Conservation (phyloP, 495 filamentous ascomycete species). For the Talaromyces borbonicus region DNA sequence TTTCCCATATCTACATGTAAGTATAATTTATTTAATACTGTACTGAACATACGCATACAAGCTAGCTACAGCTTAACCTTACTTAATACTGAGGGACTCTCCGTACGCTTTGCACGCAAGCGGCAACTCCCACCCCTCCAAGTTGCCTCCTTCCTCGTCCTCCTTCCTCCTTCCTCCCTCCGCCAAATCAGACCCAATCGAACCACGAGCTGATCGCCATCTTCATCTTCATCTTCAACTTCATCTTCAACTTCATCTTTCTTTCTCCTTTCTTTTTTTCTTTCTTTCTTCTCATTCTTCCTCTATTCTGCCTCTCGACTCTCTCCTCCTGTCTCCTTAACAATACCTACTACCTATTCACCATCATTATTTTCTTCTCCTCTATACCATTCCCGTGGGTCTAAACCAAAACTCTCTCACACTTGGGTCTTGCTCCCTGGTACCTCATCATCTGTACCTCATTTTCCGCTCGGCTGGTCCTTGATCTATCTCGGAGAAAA, state of each 20-base stretch:
- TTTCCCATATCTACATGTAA: too few species aligned
- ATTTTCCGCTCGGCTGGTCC: neutral
- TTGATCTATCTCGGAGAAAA: too few species aligned
- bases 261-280: neutral
- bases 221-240: constrained; percentile 3
- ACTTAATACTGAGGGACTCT: neutral
- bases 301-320: too few species aligned
- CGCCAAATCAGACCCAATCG: too few species aligned
- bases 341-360: too few species aligned
- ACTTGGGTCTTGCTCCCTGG: constrained; percentile 1
- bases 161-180: too few species aligned
- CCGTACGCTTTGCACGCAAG: constrained; percentile 1
- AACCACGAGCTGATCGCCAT: too few species aligned
- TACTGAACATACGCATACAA: neutral
- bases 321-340: too few species aligned
- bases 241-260: neutral
- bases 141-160: too few species aligned
- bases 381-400: constrained; percentile 13
- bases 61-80: neutral
- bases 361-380: too few species aligned
- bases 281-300: too few species aligned
- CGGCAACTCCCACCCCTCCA: constrained; percentile 2
- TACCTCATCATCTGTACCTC: constrained; percentile 2
- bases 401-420: constrained; percentile 1
- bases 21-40: too few species aligned